Evolutionary conservation across 345 rosid genomes (phyloP).

Genomic region (Moricandia moricandioides): DNA sequence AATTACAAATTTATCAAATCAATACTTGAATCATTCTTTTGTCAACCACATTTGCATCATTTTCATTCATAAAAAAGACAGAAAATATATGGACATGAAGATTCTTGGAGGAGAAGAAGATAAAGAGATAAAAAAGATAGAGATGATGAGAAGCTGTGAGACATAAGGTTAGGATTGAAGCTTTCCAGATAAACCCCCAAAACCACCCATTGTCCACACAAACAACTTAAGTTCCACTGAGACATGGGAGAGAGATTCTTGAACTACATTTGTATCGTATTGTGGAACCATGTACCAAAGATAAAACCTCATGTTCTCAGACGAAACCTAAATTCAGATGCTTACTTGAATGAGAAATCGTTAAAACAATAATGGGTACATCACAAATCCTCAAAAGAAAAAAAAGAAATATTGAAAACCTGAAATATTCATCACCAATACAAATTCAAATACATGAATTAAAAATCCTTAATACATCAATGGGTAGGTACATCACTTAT

Average conservation of each 20-base stretch:
- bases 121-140: conserved; percentile 33
- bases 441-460: neutral
- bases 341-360: neutral
- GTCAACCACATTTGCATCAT: neutral
- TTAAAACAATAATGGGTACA: neutral
- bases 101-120: conserved; percentile 12
- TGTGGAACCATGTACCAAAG: neutral
- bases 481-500: conserved; percentile 11
- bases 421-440: neutral
- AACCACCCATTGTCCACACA: conserved; percentile 23
- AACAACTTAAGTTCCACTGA: conserved; percentile 8
- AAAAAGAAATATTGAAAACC: too few relatives aligned
- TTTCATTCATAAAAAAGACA: neutral
- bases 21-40: neutral
- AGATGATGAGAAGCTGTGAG: conserved; percentile 26
- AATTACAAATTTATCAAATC: neutral
- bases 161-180: conserved; percentile 18
- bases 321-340: neutral
- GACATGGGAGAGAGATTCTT: conserved; percentile 8
- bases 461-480: conserved; percentile 9
- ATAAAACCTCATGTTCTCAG: neutral
- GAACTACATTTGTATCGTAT: neutral
- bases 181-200: conserved; percentile 24
- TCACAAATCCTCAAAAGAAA: neutral
- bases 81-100: conserved; percentile 19